A percentile compares a stretch with the other conserved stretches of the same genome.
phyloP scores from a whole-genome alignment of 495 filamentous ascomycete species.

The Staphylotrichum tortipilum region DNA sequence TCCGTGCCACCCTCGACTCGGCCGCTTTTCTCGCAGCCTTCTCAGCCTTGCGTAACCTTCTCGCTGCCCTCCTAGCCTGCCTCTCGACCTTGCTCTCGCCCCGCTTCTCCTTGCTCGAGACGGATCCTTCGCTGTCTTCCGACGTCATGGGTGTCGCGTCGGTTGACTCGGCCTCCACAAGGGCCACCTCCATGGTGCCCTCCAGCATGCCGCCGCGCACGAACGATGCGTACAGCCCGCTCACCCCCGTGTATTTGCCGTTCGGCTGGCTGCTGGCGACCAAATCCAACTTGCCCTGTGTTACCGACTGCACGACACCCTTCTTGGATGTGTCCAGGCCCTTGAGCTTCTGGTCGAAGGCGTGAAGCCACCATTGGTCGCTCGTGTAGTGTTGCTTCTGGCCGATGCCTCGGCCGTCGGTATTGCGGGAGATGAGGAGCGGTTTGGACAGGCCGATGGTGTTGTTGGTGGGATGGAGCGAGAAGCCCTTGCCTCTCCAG shows the following conservation, averaged over 20 bases:
- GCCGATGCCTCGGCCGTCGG: conserved; percentile 62
- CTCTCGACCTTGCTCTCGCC: conserved; percentile 33
- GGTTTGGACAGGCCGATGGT: conserved; percentile 59
- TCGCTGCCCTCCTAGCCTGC: conserved; percentile 28
- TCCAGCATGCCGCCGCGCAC: conserved; percentile 62
- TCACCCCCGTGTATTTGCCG: conserved; percentile 38
- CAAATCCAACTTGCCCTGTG: conserved; percentile 44
- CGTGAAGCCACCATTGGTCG: conserved; percentile 73
- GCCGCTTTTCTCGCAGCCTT: conserved; percentile 10
- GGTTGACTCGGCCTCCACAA: conserved; percentile 11
- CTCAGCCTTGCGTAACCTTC: conserved; percentile 18
- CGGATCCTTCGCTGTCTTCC: conserved; percentile 8
- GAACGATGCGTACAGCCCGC: conserved; percentile 73
- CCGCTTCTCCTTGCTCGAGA: conserved; percentile 9
- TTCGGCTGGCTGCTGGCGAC: conserved; percentile 31
- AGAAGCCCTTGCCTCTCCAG: conserved; percentile 68
- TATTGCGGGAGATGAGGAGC: conserved; percentile 58
- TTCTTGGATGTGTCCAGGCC: conserved; percentile 51
- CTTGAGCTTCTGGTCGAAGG: conserved; percentile 70
- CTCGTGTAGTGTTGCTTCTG: conserved; percentile 54
- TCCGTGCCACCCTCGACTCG: conserved; percentile 1
- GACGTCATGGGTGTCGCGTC: conserved; percentile 10
- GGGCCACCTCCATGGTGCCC: conserved; percentile 43
- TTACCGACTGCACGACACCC: conserved; percentile 43
- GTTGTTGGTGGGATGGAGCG: conserved; percentile 58